A percentile compares a stretch with the other conserved stretches of the same genome.
Conservation (phyloP, 352 stramenopile species). For the Poterioochromonas sp. region DNA sequence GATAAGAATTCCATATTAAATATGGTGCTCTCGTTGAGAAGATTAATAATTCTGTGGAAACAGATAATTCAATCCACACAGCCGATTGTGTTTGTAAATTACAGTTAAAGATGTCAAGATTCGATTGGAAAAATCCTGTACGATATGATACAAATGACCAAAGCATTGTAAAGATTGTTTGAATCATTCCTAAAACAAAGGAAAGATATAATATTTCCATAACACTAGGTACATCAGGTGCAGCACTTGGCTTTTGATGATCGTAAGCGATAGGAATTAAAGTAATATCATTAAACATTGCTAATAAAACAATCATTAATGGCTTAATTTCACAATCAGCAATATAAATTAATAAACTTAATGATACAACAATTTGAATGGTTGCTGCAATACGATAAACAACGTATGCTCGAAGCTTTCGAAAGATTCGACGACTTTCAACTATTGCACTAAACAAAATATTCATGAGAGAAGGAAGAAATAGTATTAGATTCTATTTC, state of each 20-base stretch:
- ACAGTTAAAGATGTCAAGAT: conserved; percentile 7
- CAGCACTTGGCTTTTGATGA: conserved; percentile 5
- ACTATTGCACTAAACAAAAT: conserved; percentile 58
- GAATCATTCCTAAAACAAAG: not conserved
- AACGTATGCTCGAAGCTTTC: conserved; percentile 82
- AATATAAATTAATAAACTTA: conserved; percentile 74
- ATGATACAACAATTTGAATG: conserved; percentile 78
- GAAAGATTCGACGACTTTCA: conserved; percentile 79
- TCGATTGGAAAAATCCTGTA: not conserved
- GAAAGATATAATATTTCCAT: not conserved
- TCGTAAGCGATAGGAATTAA: conserved; percentile 68
- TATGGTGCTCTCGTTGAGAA: conserved; percentile 5
- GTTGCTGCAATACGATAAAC: conserved; percentile 78
- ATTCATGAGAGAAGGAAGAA: not conserved
- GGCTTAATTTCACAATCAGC: not conserved
- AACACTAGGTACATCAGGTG: not conserved
- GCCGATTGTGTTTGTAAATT: not conserved
- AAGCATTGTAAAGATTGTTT: conserved; percentile 6
- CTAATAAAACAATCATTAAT: conserved; percentile 63
- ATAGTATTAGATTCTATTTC: not conserved
- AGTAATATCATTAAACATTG: conserved; percentile 83
- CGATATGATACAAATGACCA: not conserved
- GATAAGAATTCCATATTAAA: conserved; percentile 9
- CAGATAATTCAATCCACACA: conserved; percentile 7
- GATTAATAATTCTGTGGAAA: conserved; percentile 23